Evolutionary conservation across 805 yeast species (phyloP).

Genomic region (Candida endomychidarum): DNA sequence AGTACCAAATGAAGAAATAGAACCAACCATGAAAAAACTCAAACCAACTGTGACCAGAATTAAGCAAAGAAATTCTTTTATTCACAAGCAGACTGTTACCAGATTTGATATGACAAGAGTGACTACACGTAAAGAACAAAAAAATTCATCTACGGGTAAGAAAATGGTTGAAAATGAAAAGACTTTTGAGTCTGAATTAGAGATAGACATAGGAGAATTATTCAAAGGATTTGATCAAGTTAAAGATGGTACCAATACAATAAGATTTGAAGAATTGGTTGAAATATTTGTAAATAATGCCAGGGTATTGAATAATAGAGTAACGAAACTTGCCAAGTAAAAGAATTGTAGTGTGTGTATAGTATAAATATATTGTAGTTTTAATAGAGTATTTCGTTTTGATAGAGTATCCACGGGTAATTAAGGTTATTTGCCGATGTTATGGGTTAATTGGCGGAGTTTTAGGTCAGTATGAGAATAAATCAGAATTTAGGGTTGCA

Average conservation of each 20-base stretch:
- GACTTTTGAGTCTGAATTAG: slow-evolving; percentile 40
- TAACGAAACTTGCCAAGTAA: slow-evolving; percentile 39
- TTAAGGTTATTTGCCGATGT: no score
- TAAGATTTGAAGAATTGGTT: slow-evolving; percentile 45
- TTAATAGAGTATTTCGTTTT: no score
- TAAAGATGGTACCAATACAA: slow-evolving; percentile 35
- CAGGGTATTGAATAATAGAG: slow-evolving; percentile 42
- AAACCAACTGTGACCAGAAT: slow-evolving; percentile 59
- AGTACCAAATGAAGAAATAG: slow-evolving; percentile 55
- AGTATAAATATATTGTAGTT: neutral
- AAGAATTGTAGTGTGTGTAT: neutral
- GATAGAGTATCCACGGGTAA: no score
- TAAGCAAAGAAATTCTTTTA: slow-evolving; percentile 70
- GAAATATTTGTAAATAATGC: slow-evolving; percentile 46
- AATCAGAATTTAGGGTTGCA: no score
- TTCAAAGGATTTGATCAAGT: slow-evolving; percentile 43
- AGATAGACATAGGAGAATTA: slow-evolving; percentile 39
- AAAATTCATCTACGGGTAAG: slow-evolving; percentile 36
- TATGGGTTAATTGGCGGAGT: no score
- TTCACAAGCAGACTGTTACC: slow-evolving; percentile 73
- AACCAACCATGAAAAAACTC: slow-evolving; percentile 48
- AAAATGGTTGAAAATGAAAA: slow-evolving; percentile 35
- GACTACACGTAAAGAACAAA: slow-evolving; percentile 32
- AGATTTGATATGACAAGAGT: slow-evolving; percentile 73
- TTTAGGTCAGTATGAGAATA: no score